These are phyloP conservation scores for Lentinus brumalis DNA, from an alignment of 768 basidiomycete genomes.

Conservation along the genomic window DNA sequence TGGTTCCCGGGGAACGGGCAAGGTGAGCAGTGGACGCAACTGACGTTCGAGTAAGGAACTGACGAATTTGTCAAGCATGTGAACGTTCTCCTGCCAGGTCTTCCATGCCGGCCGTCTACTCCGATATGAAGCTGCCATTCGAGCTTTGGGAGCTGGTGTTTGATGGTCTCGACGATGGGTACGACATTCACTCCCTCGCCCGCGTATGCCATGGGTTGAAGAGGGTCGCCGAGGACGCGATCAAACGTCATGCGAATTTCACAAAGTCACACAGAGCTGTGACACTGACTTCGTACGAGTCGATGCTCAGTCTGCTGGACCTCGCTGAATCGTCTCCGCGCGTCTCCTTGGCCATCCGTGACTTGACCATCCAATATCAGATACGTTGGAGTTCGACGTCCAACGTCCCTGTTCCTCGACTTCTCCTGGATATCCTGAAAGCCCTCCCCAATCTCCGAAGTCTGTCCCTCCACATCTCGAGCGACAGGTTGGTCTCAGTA, in stretches of 20 bases:
- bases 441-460: not conserved
- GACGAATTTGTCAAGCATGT: not conserved
- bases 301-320: not conserved
- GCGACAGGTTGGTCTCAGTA: not conserved
- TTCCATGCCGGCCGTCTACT: not conserved
- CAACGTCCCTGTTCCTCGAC: not conserved
- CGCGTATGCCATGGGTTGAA: not conserved
- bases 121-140: not conserved
- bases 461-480: not conserved
- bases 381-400: not conserved
- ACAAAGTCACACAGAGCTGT: not conserved
- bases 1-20: not conserved
- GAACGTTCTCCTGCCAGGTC: not conserved
- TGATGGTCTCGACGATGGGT: not conserved
- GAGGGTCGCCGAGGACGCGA: not conserved
- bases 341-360: not conserved
- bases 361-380: not conserved
- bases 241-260: not conserved
- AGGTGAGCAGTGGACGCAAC: not conserved
- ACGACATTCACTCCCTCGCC: conserved; percentile 4
- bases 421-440: not conserved
- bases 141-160: not conserved
- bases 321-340: not conserved
- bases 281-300: not conserved
- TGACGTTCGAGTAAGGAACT: not conserved